Evolutionary conservation across 306 rosid species (phyloP).

Genomic region (Morella rubra): DNA sequence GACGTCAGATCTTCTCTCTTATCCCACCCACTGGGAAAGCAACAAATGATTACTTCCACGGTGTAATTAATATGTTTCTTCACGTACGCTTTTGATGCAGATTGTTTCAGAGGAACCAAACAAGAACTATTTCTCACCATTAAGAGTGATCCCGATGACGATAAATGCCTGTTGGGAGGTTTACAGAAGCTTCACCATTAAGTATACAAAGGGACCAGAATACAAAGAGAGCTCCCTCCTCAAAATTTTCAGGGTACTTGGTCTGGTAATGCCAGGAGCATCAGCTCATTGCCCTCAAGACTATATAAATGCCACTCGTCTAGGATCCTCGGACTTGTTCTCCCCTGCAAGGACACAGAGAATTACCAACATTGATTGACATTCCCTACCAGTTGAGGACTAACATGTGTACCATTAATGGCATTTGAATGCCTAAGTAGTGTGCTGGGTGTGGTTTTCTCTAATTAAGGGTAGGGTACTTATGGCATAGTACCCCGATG

Average conservation of each 20-base stretch:
- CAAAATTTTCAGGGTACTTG: constrained; percentile 45
- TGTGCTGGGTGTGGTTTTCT: background rate
- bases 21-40: too few species aligned
- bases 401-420: too few species aligned
- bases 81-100: constrained; percentile 24
- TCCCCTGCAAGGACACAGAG: background rate
- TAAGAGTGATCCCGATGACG: constrained; percentile 43
- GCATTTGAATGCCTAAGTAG: too few species aligned
- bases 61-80: background rate
- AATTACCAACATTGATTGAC: too few species aligned
- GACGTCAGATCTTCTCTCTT: too few species aligned
- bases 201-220: constrained; percentile 36
- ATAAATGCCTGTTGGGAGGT: constrained; percentile 52
- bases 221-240: constrained; percentile 57
- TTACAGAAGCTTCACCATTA: constrained; percentile 65
- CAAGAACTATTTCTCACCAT: constrained; percentile 55
- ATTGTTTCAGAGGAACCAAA: constrained; percentile 63
- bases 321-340: constrained; percentile 32
- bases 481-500: background rate
- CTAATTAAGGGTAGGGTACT: background rate
- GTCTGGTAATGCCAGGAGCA: constrained; percentile 57
- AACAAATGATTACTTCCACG: too few species aligned
- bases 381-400: too few species aligned
- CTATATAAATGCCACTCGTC: constrained; percentile 62
- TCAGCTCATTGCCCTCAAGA: constrained; percentile 69